These are phyloP conservation scores for Fraxinus nigra DNA, from an alignment of 305 asterid genomes.

Conservation along the genomic window DNA sequence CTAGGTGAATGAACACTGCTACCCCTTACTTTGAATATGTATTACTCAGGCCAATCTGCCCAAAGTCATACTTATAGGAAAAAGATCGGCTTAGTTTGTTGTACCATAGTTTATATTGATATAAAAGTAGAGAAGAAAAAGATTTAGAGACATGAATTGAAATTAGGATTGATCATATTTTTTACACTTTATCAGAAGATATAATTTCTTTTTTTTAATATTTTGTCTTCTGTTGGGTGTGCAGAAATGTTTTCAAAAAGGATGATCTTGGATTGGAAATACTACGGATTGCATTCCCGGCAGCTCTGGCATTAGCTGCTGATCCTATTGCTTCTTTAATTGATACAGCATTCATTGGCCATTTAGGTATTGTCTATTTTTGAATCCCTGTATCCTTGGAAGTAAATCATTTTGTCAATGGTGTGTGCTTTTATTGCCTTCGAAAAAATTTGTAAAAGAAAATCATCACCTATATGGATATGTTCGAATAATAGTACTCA, in stretches of 20 bases:
- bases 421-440: not conserved
- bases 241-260: conserved; percentile 58
- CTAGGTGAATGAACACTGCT: conserved; percentile 32
- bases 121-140: not conserved
- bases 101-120: not conserved
- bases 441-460: not conserved
- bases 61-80: not conserved
- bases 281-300: conserved; percentile 72
- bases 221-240: not conserved
- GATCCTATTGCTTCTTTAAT: conserved; percentile 92
- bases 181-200: not conserved
- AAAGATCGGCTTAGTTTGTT: not conserved
- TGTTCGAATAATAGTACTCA: not conserved
- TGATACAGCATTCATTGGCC: conserved; percentile 89
- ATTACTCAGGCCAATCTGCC: not conserved
- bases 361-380: conserved; percentile 48
- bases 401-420: not conserved
- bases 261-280: conserved; percentile 78
- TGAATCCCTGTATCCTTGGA: not conserved
- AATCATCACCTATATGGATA: not conserved
- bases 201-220: too few species aligned
- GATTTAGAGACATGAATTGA: not conserved
- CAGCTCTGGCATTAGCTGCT: conserved; percentile 93
- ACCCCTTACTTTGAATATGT: not conserved
- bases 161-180: not conserved